Evolutionary conservation across 306 rosid species (phyloP).

Genomic region (Rubus parviflorus): DNA sequence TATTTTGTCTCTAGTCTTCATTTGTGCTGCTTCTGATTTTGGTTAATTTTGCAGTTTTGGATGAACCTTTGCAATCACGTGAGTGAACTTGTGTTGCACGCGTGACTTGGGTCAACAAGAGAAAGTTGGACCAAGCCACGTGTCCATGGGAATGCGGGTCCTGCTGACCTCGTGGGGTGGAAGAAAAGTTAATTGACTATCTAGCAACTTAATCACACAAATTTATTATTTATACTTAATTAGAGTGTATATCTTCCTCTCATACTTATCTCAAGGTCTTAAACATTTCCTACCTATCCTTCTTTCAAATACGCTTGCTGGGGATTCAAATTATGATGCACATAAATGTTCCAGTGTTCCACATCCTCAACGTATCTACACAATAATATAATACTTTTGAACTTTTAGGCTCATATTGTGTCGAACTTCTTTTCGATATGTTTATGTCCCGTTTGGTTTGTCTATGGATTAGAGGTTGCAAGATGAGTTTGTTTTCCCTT

Average conservation of each 20-base stretch:
- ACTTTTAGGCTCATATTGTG: neutral
- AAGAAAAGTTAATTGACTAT: too few species aligned
- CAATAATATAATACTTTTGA: neutral
- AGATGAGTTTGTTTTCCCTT: neutral
- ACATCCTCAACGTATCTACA: neutral
- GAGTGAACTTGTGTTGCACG: constrained; percentile 12
- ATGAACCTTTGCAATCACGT: constrained; percentile 13
- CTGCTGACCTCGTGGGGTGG: neutral
- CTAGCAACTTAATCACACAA: neutral
- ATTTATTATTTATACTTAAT: neutral
- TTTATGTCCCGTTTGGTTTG: neutral
- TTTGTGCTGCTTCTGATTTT: neutral
- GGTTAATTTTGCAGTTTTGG: neutral
- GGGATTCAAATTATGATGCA: neutral
- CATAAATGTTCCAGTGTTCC: neutral
- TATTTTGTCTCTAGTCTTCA: neutral
- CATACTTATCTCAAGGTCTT: too few species aligned
- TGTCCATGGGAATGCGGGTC: too few species aligned
- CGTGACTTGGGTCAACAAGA: neutral
- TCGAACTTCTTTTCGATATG: neutral
- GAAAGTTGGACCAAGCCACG: too few species aligned
- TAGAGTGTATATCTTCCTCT: too few species aligned
- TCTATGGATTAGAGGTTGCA: neutral
- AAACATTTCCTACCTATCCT: too few species aligned
- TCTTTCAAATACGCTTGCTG: neutral